Evolutionary conservation across 768 basidiomycete genomes (phyloP), one percentile per base, ranked within the genome.

Genomic region (Trametes villosa): DNA sequence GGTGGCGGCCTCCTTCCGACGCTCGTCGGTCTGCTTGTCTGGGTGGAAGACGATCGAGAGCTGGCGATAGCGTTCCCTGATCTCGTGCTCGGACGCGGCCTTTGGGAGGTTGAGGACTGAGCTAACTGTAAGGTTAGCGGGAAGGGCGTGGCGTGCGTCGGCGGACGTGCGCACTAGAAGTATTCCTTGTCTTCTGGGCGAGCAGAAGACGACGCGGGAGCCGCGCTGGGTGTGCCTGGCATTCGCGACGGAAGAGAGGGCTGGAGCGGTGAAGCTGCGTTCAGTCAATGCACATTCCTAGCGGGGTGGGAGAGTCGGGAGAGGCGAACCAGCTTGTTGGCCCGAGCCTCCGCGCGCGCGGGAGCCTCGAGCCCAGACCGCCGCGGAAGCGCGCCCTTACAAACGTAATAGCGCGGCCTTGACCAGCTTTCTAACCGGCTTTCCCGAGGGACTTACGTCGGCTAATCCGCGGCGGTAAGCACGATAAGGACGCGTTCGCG

Each of bases 41-140:
- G 93, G 93, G 66, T 96, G 93, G 64, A 91, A 92, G 20, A 88
- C 75, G 29, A 94, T 80, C 4, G 92, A 93, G 27, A 94, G 73
- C 6, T 83, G 71, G 41, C 83, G 79, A 71, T 93, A 90, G 34
- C 86, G 80, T 57, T 92, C 91, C 49, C 90, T 81, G 60, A 94
- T 87, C 67, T 93, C 89, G 48, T 77, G 76, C 58, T 83, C 80
- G 2, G 86, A 83, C 0, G 91, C 89, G 5, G 81, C 79, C 50
- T 73, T 79, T 17, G 86, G 80, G 48, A 94, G 72, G 69, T 94
- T 94, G 44, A 94, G 81, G 34, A 92, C 81, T 9, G 87, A 76
- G 71, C 89, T 87, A 59, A 36, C n/a, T 27, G 9, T 20, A 51
- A 33, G 41, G 60, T 55, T 36, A 50, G 57, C 45, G 51, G 29